A percentile compares a stretch with the other conserved stretches of the same genome.
phyloP scores from a whole-genome alignment of 768 basidiomycete genomes.

The Auriscalpium vulgare region DNA sequence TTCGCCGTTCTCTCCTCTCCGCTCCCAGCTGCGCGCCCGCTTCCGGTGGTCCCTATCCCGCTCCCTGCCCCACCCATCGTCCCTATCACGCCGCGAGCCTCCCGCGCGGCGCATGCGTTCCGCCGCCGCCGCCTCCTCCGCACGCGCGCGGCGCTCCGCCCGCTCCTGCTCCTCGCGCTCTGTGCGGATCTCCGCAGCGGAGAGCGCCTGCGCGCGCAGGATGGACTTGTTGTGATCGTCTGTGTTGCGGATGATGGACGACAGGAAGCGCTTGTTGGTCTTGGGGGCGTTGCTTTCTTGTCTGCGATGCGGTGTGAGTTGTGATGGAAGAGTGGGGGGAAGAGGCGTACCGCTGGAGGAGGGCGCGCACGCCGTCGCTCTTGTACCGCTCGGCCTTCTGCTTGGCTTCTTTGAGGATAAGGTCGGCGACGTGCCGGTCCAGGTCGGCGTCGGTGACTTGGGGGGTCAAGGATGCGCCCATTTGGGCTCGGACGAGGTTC shows the following conservation, averaged over 20 bases:
- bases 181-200: conserved; percentile 65
- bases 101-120: conserved; percentile 41
- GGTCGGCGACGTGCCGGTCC: conserved; percentile 85
- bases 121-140: conserved; percentile 69
- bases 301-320: conserved; percentile 25
- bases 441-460: conserved; percentile 75
- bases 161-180: conserved; percentile 62
- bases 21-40: conserved; percentile 44
- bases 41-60: conserved; percentile 43
- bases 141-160: conserved; percentile 52
- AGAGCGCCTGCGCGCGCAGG: conserved; percentile 60
- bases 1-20: conserved; percentile 26
- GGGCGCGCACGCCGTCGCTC: conserved; percentile 72
- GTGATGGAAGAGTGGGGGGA: background rate
- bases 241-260: conserved; percentile 84
- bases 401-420: conserved; percentile 90
- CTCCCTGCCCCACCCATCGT: conserved; percentile 24
- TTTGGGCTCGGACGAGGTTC: conserved; percentile 66
- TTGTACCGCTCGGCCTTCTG: conserved; percentile 78
- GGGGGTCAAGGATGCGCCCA: conserved; percentile 55
- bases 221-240: conserved; percentile 94
- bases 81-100: conserved; percentile 19
- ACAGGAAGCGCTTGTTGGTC: conserved; percentile 76
- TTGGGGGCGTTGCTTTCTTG: conserved; percentile 67
- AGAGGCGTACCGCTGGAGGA: conserved; percentile 48